Percentiles rank a stretch among this genome's conserved stretches.
phyloP scores from a whole-genome alignment of 2,329 filamentous ascomycete genomes.

The Exophiala aquamarina region DNA sequence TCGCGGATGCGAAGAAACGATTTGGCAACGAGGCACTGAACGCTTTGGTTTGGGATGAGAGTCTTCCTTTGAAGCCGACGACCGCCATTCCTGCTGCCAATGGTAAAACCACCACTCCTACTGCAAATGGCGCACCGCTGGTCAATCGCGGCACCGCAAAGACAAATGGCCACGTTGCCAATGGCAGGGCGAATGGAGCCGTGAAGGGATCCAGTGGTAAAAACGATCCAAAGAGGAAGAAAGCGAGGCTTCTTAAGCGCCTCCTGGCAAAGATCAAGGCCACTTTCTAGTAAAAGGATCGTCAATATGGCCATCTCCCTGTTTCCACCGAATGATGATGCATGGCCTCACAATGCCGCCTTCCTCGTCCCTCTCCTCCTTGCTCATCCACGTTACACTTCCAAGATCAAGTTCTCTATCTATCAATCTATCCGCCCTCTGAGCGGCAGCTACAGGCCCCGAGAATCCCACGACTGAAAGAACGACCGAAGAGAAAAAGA shows the following conservation, averaged over 20 bases:
- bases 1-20: conserved; percentile 11
- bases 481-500: too few relatives aligned
- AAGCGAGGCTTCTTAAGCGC: background rate
- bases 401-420: too few relatives aligned
- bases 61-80: background rate
- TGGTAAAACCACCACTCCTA: conserved; percentile 3
- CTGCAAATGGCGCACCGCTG: background rate
- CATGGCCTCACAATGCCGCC: too few relatives aligned
- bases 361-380: too few relatives aligned
- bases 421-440: too few relatives aligned
- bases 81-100: conserved; percentile 18
- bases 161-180: background rate
- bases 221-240: background rate
- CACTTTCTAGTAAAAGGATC: background rate
- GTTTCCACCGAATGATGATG: too few relatives aligned
- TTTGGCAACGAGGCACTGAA: conserved; percentile 25
- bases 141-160: background rate
- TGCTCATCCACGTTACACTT: too few relatives aligned
- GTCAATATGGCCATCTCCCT: too few relatives aligned
- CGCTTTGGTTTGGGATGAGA: conserved; percentile 31
- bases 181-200: background rate
- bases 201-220: background rate
- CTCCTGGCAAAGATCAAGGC: background rate
- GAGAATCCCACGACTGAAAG: too few relatives aligned
- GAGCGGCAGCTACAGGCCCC: too few relatives aligned